These are phyloP conservation scores for Quercus rubra DNA, from an alignment of 306 rosid genomes.

Conservation along the genomic window DNA sequence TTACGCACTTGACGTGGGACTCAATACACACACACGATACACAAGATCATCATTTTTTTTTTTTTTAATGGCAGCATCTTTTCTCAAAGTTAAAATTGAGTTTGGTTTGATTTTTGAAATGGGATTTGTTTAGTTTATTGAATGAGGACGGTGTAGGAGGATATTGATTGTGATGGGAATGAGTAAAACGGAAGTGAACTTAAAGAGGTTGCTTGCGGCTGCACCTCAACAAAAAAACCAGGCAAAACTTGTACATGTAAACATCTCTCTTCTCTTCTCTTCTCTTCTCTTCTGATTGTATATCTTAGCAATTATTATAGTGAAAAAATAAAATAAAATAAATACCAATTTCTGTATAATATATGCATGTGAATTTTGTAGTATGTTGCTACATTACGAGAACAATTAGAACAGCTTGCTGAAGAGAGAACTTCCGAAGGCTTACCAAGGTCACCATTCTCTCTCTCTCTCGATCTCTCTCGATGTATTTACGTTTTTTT, in stretches of 20 bases:
- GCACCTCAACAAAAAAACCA: slow-evolving; percentile 84
- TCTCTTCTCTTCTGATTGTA: background rate
- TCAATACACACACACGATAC: no score
- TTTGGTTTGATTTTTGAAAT: background rate
- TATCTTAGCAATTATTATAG: background rate
- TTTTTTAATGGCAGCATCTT: no score
- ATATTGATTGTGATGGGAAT: slow-evolving; percentile 45
- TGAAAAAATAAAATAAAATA: no score
- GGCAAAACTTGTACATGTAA: slow-evolving; percentile 82
- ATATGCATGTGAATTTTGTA: slow-evolving; percentile 26
- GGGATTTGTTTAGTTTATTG: background rate
- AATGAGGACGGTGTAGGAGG: slow-evolving; percentile 17
- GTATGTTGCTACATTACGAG: slow-evolving; percentile 90
- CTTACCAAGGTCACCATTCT: slow-evolving; percentile 55
- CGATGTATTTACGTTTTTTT: no score
- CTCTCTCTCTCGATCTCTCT: background rate
- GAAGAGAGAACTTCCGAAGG: slow-evolving; percentile 82
- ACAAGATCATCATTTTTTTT: no score
- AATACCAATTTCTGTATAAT: slow-evolving; percentile 1
- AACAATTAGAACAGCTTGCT: slow-evolving; percentile 78
- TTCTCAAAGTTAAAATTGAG: no score
- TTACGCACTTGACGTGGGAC: no score
- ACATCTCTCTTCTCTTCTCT: slow-evolving; percentile 1
- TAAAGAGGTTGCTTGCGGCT: slow-evolving; percentile 79
- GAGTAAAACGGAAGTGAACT: slow-evolving; percentile 81